A percentile compares a stretch with the other conserved stretches of the same genome.
These are phyloP conservation scores for Wickerhamomyces sp. DNA, from an alignment of 1,139 yeast species.

Conservation along the genomic window DNA sequence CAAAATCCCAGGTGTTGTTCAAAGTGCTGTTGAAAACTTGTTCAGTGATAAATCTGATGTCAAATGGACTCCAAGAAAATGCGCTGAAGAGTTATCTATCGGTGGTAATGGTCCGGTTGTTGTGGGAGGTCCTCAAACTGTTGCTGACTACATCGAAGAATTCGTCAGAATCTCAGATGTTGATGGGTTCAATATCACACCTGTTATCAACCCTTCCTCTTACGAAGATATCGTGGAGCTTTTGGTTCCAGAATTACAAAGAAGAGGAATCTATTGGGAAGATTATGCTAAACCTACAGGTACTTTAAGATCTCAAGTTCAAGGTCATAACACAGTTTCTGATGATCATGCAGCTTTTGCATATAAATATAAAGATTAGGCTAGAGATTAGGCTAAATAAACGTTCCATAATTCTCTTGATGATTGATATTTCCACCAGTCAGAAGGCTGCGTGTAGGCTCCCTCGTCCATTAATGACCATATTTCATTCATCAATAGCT, in stretches of 20 bases:
- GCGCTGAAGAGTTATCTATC: constrained; percentile 25
- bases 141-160: constrained; percentile 30
- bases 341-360: constrained; percentile 6
- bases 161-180: constrained; percentile 32
- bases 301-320: constrained; percentile 19
- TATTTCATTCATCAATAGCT: constrained; percentile 3
- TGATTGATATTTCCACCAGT: constrained; percentile 12
- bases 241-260: constrained; percentile 30
- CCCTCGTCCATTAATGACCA: constrained; percentile 8
- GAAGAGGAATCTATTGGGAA: constrained; percentile 28
- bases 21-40: constrained; percentile 21
- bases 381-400: constrained; percentile 3
- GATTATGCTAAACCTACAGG: constrained; percentile 26
- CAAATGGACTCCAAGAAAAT: constrained; percentile 28
- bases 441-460: constrained; percentile 2
- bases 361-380: constrained; percentile 1
- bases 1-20: constrained; percentile 27
- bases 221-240: constrained; percentile 31
- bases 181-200: constrained; percentile 33
- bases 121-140: constrained; percentile 29
- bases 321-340: constrained; percentile 10
- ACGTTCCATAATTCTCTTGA: constrained; percentile 5
- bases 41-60: constrained; percentile 6
- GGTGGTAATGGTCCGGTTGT: constrained; percentile 32
- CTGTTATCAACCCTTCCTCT: constrained; percentile 28